Conservation (phyloP, 208 protist genomes). For the Plasmodiophora brassicae region DNA sequence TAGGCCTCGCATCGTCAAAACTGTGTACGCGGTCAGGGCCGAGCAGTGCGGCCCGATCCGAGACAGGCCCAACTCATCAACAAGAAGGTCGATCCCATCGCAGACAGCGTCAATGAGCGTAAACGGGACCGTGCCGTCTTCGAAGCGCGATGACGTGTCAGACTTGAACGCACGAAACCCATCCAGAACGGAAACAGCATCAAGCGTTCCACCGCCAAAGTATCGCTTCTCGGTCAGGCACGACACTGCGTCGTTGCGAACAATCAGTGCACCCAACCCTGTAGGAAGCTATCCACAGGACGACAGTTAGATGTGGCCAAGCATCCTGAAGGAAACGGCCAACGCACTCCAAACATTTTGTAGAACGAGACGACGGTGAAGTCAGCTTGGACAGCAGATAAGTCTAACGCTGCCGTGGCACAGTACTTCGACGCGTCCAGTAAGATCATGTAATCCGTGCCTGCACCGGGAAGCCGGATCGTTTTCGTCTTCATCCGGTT, state of each 20-base stretch:
- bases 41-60: not conserved
- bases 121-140: slow-evolving; percentile 28
- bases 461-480: not conserved
- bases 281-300: not conserved
- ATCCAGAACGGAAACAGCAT: not conserved
- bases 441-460: not conserved
- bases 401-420: slow-evolving; percentile 22
- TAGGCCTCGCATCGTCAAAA: not conserved
- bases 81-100: not conserved
- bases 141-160: not conserved
- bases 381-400: not conserved
- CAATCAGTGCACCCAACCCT: slow-evolving; percentile 29
- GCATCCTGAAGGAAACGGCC: no score
- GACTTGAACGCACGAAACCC: not conserved
- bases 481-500: not conserved
- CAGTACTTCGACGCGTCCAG: slow-evolving; percentile 32
- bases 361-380: slow-evolving; percentile 30
- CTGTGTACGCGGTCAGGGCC: not conserved
- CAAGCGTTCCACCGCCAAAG: not conserved
- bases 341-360: slow-evolving; percentile 38
- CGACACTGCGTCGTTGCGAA: not conserved
- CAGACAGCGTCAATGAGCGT: not conserved
- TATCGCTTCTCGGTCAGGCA: not conserved
- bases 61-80: not conserved
- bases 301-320: no score